phyloP scores from a whole-genome alignment of 2,329 filamentous ascomycete species.

The Trichophyton equinum region DNA sequence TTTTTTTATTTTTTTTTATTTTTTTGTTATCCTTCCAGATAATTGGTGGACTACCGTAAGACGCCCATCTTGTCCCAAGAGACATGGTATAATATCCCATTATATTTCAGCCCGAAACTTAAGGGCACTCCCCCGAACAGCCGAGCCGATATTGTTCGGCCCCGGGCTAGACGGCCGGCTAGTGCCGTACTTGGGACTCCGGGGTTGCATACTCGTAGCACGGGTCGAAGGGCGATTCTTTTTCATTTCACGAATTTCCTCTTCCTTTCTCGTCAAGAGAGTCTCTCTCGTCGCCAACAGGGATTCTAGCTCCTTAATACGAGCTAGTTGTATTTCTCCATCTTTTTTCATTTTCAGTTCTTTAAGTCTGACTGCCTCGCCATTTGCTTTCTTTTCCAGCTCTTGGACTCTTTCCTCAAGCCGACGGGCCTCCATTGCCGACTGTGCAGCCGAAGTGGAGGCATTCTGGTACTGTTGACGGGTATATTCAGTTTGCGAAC shows the following conservation, averaged over 20 bases:
- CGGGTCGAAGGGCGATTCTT: constrained; percentile 33
- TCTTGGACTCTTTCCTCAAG: constrained; percentile 27
- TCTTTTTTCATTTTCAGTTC: constrained; percentile 27
- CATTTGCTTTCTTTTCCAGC: constrained; percentile 26
- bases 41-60: neutral
- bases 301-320: constrained; percentile 29
- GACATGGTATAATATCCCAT: neutral
- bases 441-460: constrained; percentile 32
- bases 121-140: constrained; percentile 26
- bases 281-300: constrained; percentile 27
- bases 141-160: constrained; percentile 21
- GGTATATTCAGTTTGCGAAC: constrained; percentile 34
- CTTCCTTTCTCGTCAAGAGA: constrained; percentile 31
- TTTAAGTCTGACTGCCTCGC: constrained; percentile 27
- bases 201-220: constrained; percentile 32
- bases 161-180: constrained; percentile 33
- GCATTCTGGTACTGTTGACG: constrained; percentile 37
- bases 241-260: constrained; percentile 33
- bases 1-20: neutral
- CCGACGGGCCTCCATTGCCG: constrained; percentile 26
- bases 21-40: neutral
- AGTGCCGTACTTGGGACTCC: constrained; percentile 27
- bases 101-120: constrained; percentile 19
- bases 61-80: neutral
- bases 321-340: constrained; percentile 24